Evolutionary conservation across 2,329 filamentous ascomycete genomes (phyloP).

Genomic region (Chrysoporthe deuterocubensis): DNA sequence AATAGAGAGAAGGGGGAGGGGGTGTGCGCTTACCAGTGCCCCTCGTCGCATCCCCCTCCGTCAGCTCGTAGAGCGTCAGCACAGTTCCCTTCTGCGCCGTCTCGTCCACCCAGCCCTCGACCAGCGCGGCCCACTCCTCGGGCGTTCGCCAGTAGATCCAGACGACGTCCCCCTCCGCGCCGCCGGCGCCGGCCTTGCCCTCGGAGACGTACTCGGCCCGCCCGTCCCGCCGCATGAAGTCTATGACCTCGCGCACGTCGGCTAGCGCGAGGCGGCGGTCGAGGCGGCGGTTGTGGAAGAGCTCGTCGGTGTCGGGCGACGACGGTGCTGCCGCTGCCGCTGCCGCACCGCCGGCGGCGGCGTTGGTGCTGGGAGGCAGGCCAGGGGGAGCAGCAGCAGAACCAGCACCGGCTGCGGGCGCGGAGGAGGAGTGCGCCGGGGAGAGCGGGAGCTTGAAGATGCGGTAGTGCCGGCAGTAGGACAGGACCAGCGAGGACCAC

Average conservation of each 20-base stretch:
- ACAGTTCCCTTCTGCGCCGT: slow-evolving; percentile 89
- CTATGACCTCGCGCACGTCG: slow-evolving; percentile 62
- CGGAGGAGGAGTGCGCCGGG: slow-evolving; percentile 48
- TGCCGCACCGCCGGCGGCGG: slow-evolving; percentile 1
- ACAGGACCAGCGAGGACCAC: slow-evolving; percentile 84
- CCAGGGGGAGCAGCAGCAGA: slow-evolving; percentile 33
- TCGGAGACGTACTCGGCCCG: slow-evolving; percentile 66
- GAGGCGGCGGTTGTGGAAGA: slow-evolving; percentile 63
- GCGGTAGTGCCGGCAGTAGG: slow-evolving; percentile 79
- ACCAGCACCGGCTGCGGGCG: slow-evolving; percentile 58
- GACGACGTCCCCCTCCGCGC: slow-evolving; percentile 53
- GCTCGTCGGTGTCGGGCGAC: slow-evolving; percentile 41
- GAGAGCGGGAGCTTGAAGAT: slow-evolving; percentile 75
- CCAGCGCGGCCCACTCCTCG: slow-evolving; percentile 84
- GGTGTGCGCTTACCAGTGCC: slow-evolving; percentile 60
- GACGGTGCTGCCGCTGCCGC: slow-evolving; percentile 23
- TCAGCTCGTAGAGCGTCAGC: slow-evolving; percentile 89
- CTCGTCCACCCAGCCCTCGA: slow-evolving; percentile 82
- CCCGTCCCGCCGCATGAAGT: slow-evolving; percentile 62
- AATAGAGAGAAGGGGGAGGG: slow-evolving; percentile 13
- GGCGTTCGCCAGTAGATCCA: slow-evolving; percentile 86
- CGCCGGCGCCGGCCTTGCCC: slow-evolving; percentile 39
- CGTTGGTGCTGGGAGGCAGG: neutral
- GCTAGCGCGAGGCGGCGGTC: slow-evolving; percentile 53
- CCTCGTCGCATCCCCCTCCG: slow-evolving; percentile 79